Conservation (phyloP, 768 basidiomycete species). For the Pisolithus marmoratus region DNA sequence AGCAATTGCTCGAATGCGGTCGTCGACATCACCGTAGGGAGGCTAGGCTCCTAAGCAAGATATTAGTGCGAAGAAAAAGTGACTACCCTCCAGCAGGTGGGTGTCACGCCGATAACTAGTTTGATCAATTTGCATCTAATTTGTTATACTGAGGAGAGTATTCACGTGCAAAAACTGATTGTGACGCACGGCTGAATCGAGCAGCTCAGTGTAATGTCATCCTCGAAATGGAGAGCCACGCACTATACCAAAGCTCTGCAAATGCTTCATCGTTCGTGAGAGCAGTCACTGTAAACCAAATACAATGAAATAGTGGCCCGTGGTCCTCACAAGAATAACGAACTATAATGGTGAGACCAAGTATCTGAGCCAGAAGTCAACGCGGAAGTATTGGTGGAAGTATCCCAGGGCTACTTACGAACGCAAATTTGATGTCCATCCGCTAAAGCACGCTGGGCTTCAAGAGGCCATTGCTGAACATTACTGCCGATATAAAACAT, state of each 20-base stretch:
- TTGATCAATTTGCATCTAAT: conserved; percentile 49
- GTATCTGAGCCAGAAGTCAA: conserved; percentile 16
- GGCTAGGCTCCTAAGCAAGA: conserved; percentile 33
- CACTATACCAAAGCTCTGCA: conserved; percentile 74
- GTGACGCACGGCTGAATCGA: conserved; percentile 19
- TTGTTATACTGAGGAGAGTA: neutral
- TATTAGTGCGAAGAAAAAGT: neutral
- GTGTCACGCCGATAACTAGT: conserved; percentile 49
- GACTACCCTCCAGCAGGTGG: conserved; percentile 55
- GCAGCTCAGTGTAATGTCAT: neutral
- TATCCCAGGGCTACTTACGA: conserved; percentile 36
- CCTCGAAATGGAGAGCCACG: conserved; percentile 12
- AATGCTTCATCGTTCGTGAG: conserved; percentile 61
- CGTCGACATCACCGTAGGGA: conserved; percentile 68
- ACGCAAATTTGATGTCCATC: conserved; percentile 61
- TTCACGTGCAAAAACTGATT: neutral
- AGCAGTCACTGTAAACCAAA: conserved; percentile 41
- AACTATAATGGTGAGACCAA: conserved; percentile 42
- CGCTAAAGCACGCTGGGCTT: conserved; percentile 45
- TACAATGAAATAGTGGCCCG: neutral
- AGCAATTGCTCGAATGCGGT: conserved; percentile 69
- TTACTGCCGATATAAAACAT: conserved; percentile 63
- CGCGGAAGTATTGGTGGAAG: no score
- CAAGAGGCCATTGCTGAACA: conserved; percentile 48
- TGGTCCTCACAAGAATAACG: conserved; percentile 8